These are phyloP conservation scores for Paraleonurus japonicus DNA, from an alignment of 257 asterid genomes.

Conservation along the genomic window DNA sequence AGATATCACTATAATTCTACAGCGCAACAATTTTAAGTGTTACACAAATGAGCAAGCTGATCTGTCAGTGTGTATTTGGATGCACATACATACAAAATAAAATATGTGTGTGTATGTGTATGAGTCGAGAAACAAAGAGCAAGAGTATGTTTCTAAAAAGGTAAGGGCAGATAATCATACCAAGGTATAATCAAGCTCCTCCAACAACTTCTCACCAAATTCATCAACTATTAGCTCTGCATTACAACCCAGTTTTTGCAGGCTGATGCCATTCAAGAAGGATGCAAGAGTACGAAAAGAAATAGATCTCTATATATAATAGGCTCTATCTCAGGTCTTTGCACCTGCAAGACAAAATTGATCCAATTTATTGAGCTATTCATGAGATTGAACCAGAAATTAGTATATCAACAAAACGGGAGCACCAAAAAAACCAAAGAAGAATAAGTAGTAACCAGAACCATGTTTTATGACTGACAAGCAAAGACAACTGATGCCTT, in stretches of 20 bases:
- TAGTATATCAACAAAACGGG: conserved; percentile 2
- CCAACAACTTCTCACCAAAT: conserved; percentile 97
- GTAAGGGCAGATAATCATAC: conserved; percentile 43
- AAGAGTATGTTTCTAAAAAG: neutral
- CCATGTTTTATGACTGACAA: conserved; percentile 11
- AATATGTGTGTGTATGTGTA: neutral
- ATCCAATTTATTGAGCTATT: conserved; percentile 17
- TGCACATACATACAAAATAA: neutral
- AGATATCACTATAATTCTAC: neutral
- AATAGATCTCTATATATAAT: conserved; percentile 94
- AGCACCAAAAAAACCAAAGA: conserved; percentile 1
- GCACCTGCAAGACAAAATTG: conserved; percentile 64
- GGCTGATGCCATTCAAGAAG: conserved; percentile 93
- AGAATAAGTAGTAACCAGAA: conserved; percentile 21
- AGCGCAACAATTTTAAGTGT: neutral
- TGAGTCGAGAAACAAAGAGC: neutral
- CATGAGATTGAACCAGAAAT: conserved; percentile 15
- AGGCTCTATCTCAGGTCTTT: conserved; percentile 96
- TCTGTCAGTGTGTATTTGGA: neutral
- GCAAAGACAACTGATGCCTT: conserved; percentile 14
- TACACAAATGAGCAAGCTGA: neutral
- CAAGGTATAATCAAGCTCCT: conserved; percentile 97
- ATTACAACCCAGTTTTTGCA: conserved; percentile 91
- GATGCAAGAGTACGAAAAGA: conserved; percentile 98
- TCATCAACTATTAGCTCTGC: conserved; percentile 98